A percentile compares a stretch with the other conserved stretches of the same genome.
Evolutionary conservation across 768 basidiomycete species (phyloP).

Genomic region (Tulasnella calospora): DNA sequence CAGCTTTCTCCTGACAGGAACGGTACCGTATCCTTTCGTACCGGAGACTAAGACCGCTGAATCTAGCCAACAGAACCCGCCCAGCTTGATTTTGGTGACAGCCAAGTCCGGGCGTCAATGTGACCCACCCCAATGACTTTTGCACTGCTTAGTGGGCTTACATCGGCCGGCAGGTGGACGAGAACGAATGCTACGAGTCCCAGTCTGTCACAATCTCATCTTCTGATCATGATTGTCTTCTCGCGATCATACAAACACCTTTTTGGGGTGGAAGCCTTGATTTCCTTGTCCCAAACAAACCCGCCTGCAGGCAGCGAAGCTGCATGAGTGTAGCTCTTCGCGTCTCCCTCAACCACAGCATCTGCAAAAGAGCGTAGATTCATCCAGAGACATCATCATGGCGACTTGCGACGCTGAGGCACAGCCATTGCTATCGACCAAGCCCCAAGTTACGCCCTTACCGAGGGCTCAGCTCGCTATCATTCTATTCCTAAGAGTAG

Average conservation of each 20-base stretch:
- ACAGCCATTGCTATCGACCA: not conserved
- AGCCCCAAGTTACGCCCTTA: slow-evolving; percentile 17
- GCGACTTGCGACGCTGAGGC: not conserved
- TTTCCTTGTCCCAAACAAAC: not conserved
- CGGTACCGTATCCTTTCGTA: no score
- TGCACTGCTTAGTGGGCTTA: no score
- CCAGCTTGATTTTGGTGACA: no score
- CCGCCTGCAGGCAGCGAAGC: not conserved
- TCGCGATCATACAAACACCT: not conserved
- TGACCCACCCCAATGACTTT: no score
- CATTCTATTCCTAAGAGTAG: slow-evolving; percentile 24
- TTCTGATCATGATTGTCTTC: not conserved
- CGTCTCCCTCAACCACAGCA: not conserved
- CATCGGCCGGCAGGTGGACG: no score
- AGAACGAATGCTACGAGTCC: not conserved
- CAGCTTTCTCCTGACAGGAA: no score
- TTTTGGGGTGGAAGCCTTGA: not conserved
- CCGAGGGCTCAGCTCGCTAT: slow-evolving; percentile 25
- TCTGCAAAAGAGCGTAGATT: not conserved
- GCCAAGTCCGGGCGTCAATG: no score
- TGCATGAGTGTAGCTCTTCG: not conserved
- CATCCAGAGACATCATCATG: not conserved
- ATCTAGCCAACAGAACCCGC: no score
- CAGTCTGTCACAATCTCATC: not conserved
- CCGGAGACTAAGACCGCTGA: no score